Evolutionary conservation across 1,139 yeast genomes (phyloP).

Genomic region (Hyphopichia fennica): DNA sequence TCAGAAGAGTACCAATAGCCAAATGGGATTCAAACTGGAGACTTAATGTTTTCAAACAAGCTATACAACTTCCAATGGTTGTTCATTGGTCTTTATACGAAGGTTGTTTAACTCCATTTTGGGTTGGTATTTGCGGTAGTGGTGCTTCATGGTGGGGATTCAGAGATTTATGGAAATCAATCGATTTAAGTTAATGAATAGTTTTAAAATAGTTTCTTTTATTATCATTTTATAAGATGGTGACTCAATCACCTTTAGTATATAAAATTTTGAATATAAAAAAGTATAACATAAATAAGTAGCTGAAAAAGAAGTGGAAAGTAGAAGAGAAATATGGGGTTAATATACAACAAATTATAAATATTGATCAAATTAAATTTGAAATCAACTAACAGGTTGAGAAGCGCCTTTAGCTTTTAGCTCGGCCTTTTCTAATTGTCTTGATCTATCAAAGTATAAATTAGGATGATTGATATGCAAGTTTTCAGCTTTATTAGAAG

Average conservation of each 20-base stretch:
- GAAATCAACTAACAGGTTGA: neutral
- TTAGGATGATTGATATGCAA: conserved; percentile 81
- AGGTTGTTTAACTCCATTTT: conserved; percentile 53
- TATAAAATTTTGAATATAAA: neutral
- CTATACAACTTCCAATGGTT: conserved; percentile 54
- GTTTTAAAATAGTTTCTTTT: neutral
- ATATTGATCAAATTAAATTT: neutral
- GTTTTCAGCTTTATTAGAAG: conserved; percentile 43
- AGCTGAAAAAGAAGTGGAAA: neutral
- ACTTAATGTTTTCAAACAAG: conserved; percentile 37
- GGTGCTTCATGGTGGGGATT: conserved; percentile 52
- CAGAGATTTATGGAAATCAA: conserved; percentile 37
- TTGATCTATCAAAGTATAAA: conserved; percentile 76
- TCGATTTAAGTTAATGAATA: conserved; percentile 22
- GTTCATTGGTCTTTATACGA: conserved; percentile 58
- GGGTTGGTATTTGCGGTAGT: conserved; percentile 51
- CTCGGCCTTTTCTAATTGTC: conserved; percentile 37
- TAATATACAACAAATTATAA: conserved; percentile 1
- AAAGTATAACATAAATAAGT: neutral
- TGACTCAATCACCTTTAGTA: neutral
- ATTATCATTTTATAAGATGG: neutral
- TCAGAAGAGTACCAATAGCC: conserved; percentile 39
- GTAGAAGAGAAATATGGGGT: neutral
- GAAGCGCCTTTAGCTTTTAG: conserved; percentile 4
- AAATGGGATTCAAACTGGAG: conserved; percentile 41